Conservation (phyloP, 495 filamentous ascomycete species). For the Aspergillus cavernicola region DNA sequence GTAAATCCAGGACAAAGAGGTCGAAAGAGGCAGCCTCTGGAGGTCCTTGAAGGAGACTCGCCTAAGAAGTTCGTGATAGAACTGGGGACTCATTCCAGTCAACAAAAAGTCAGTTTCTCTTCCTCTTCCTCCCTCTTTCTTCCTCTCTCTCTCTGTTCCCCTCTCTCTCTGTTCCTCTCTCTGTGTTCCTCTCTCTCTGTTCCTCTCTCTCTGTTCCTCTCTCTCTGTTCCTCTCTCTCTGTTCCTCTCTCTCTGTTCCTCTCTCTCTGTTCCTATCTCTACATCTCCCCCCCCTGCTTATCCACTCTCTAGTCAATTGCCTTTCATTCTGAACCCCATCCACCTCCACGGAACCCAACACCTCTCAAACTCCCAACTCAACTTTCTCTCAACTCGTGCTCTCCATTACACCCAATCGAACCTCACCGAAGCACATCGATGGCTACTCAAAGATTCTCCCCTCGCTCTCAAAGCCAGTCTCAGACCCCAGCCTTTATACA, state of each 20-base stretch:
- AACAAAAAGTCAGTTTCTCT: not conserved
- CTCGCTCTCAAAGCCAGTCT: not conserved
- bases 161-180: not conserved
- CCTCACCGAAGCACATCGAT: not conserved
- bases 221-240: not conserved
- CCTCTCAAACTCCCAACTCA: not conserved
- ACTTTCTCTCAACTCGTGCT: not conserved
- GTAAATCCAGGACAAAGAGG: constrained; percentile 9
- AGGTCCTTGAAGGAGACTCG: constrained; percentile 9
- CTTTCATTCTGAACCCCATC: not conserved
- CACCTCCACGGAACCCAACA: not conserved
- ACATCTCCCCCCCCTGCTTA: not conserved
- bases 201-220: not conserved
- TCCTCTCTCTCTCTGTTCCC: not conserved
- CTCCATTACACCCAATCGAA: not conserved
- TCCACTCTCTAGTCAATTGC: not conserved
- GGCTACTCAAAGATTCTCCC: not conserved
- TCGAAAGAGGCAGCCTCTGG: constrained; percentile 15
- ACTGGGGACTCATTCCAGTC: not conserved
- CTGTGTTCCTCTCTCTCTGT: not conserved
- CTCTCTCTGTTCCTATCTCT: not conserved
- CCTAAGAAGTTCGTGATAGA: not conserved
- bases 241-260: not conserved
- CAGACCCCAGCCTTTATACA: not conserved
- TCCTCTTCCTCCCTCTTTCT: not conserved